phyloP scores from a whole-genome alignment of 1,139 yeast genomes.

The Protomyces inundatus region DNA sequence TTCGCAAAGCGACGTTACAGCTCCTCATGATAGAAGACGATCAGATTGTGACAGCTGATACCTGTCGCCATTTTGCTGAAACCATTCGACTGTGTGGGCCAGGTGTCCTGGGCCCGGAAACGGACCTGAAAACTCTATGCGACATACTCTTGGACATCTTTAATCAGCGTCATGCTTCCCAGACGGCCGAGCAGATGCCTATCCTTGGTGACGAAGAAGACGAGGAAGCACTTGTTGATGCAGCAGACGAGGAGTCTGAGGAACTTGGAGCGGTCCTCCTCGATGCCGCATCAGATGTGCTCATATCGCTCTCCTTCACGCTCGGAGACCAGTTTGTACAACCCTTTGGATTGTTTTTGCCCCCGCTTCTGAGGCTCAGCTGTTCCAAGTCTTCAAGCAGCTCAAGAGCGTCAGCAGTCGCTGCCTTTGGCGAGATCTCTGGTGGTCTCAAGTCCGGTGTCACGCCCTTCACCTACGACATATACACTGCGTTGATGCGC shows the following conservation, averaged over 20 bases:
- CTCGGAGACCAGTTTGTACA: slow-evolving; percentile 68
- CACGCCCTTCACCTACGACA: slow-evolving; percentile 61
- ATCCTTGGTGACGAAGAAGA: slow-evolving; percentile 43
- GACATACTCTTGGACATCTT: slow-evolving; percentile 55
- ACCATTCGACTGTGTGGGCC: slow-evolving; percentile 70
- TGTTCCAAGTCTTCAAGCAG: slow-evolving; percentile 58
- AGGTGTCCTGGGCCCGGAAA: slow-evolving; percentile 48
- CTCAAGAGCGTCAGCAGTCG: slow-evolving; percentile 80
- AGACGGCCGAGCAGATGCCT: slow-evolving; percentile 55
- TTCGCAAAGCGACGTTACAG: slow-evolving; percentile 60
- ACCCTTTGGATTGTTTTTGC: slow-evolving; percentile 63
- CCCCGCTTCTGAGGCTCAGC: slow-evolving; percentile 53
- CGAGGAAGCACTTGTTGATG: slow-evolving; percentile 51
- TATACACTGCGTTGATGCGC: slow-evolving; percentile 62
- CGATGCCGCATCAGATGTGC: slow-evolving; percentile 80
- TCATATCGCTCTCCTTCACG: slow-evolving; percentile 67
- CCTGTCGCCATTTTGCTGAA: slow-evolving; percentile 70
- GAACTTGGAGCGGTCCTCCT: slow-evolving; percentile 82
- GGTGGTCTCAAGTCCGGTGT: slow-evolving; percentile 60
- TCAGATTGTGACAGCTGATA: slow-evolving; percentile 55
- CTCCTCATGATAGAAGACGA: slow-evolving; percentile 75
- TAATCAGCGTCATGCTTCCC: slow-evolving; percentile 78
- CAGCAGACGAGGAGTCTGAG: slow-evolving; percentile 45
- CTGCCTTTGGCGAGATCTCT: slow-evolving; percentile 85
- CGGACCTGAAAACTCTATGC: slow-evolving; percentile 55